phyloP scores from a whole-genome alignment of 2,329 filamentous ascomycete species.

The Claviceps digitariae region DNA sequence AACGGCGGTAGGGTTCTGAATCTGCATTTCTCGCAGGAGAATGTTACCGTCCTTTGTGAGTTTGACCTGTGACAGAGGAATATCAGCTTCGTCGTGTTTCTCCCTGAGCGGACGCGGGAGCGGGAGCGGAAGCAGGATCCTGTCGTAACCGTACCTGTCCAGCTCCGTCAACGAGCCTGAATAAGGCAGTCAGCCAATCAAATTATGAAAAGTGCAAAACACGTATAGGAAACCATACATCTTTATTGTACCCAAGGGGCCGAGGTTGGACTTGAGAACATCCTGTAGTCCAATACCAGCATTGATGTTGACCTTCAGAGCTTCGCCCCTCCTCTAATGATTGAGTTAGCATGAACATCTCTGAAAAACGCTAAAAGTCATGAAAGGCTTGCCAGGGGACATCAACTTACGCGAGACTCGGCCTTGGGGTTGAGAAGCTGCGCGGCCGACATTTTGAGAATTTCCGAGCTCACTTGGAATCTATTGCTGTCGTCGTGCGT shows the following conservation, averaged over 20 bases:
- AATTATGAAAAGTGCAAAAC: background rate
- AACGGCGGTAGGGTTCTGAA: conserved; percentile 95
- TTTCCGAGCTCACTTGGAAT: conserved; percentile 8
- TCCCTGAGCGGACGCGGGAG: conserved; percentile 13
- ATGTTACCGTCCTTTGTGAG: conserved; percentile 98
- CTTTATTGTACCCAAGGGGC: conserved; percentile 88
- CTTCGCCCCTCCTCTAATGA: conserved; percentile 80
- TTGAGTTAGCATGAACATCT: conserved; percentile 12
- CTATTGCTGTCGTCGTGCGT: conserved; percentile 5
- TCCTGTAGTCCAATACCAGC: conserved; percentile 86
- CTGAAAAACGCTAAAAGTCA: conserved; percentile 1
- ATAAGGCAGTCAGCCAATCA: conserved; percentile 1
- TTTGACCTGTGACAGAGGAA: conserved; percentile 56
- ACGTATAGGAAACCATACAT: conserved; percentile 43
- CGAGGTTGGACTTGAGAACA: conserved; percentile 93
- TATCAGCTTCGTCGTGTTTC: conserved; percentile 15
- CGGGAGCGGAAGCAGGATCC: conserved; percentile 12
- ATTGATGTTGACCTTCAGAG: conserved; percentile 90
- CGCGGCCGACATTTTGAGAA: conserved; percentile 70
- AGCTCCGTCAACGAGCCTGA: conserved; percentile 54
- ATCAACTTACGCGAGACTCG: conserved; percentile 70
- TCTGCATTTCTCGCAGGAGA: conserved; percentile 68
- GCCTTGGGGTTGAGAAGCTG: conserved; percentile 98
- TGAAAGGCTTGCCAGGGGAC: background rate
- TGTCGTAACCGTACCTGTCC: conserved; percentile 41